phyloP scores from a whole-genome alignment of 1,284 basidiomycete genomes.

The Apiotrichum siamense region DNA sequence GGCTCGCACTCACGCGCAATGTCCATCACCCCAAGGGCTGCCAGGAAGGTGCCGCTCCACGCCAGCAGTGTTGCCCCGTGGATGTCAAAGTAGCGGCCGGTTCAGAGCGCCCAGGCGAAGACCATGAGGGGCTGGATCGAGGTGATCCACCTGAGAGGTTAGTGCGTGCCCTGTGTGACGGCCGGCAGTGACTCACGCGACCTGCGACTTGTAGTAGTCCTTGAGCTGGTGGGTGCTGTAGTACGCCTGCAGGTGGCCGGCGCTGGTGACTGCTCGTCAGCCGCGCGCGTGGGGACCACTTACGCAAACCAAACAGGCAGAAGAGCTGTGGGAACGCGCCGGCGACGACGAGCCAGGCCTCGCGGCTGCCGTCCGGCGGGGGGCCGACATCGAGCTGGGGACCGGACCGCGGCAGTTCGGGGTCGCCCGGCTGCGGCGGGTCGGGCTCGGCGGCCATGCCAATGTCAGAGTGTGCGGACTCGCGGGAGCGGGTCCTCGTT shows the following conservation, averaged over 20 bases:
- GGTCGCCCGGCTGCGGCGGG: neutral
- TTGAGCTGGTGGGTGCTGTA: conserved; percentile 20
- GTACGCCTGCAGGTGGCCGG: conserved; percentile 22
- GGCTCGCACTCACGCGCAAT: conserved; percentile 1
- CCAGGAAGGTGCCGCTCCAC: neutral
- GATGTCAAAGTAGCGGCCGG: conserved; percentile 25
- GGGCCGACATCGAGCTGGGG: conserved; percentile 12
- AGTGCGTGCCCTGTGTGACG: too few species aligned
- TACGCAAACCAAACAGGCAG: conserved; percentile 25
- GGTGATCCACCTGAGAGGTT: conserved; percentile 18
- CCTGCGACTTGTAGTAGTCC: conserved; percentile 10
- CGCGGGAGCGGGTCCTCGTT: neutral
- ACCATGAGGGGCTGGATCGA: conserved; percentile 18
- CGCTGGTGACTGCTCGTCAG: conserved; percentile 18
- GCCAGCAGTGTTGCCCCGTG: conserved; percentile 16
- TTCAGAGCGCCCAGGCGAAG: conserved; percentile 17
- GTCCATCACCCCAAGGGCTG: neutral
- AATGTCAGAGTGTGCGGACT: neutral
- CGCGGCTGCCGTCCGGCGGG: conserved; percentile 25
- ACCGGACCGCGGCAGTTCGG: neutral
- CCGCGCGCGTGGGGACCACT: too few species aligned
- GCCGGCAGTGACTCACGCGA: conserved; percentile 23
- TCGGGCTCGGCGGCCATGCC: neutral
- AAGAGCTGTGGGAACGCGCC: conserved; percentile 25
- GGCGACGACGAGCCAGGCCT: conserved; percentile 25